Evolutionary conservation across 305 asterid species (phyloP), one percentile per base, ranked within the genome.

Genomic region (Nicotiana rustica): DNA sequence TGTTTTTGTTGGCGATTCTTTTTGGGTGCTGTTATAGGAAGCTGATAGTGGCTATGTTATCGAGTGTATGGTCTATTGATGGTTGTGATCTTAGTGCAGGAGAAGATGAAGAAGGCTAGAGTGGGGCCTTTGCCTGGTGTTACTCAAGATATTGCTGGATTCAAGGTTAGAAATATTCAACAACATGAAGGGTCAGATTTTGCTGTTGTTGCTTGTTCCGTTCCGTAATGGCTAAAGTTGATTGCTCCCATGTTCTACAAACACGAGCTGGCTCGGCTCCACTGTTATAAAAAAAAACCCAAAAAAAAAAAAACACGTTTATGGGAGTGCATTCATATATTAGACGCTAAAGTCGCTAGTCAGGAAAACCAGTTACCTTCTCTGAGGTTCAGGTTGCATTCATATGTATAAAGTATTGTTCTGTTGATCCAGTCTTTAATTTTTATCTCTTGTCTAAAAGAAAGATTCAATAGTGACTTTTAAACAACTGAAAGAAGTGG

Each of bases 51-150:
- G 12, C 47, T 66, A 49, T 15, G 12, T 66, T 56, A 31, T 33
- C 79, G 17, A 76, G 83, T 79, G 56, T 55, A 29, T 38, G 21
- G 14, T 69, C 82, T 76, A 77, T 85, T 86, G 85, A 90, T 79
- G 18, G 49, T 81, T 84, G 78, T 73, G 83, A 88, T 89, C 91
- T 89, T 93, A 94, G 99, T 83, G 93, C 99, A 96, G 97, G 93
- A 83, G 88, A 94, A 90, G 90, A 94, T 75, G 78, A 96, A 96
- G 88, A 91, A 92, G 85, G 99, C 98, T 82, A 91, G 94, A 18
- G 98, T 96, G 77, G 99, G 99, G 31, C 98, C 98, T 79, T 86
- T 96, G 82, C 99, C 99, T 80, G 99, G 99, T 85, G 99, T 96
- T 82, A 94, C 99, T 82, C 98, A 94, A 89, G 99, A 96, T 90